Evolutionary conservation across 2,329 filamentous ascomycete genomes (phyloP), one percentile per base, ranked within the genome.

Genomic region (Aspergillus brasiliensis): DNA sequence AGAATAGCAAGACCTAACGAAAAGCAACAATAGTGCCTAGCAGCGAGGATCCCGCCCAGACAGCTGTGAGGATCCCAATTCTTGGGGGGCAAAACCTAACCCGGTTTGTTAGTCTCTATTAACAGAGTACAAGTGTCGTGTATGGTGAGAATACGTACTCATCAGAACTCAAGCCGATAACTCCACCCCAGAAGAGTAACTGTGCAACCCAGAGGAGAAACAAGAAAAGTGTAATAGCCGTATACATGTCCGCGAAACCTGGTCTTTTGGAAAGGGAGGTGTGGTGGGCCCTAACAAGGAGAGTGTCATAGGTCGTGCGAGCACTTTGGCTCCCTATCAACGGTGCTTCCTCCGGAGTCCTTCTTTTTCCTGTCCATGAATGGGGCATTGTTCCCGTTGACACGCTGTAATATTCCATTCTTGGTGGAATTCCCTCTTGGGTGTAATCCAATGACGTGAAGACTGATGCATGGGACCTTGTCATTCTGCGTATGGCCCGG

Each of bases 131-230:
- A 11, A 10, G 42, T 3, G 46, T 25, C 6, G 11, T 2, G 11
- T 11, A 15, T 34, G 31, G 10, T 1, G 4, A 11, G 8, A 37
- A 44, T 44, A 59, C 51, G 4, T 56, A 59, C 51, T 56, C 46
- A 19, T 59, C 51, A 2, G 34, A 46, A 31, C 42, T 51, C 8
- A 59, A 44, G 21, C 57, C 31, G 37, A 59, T 51, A 38, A 46
- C 56, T 23, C 57, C 51, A 37, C n/a, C n/a, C 57, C 57, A 59
- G 21, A 59, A 59, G 31, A 59, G 21, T 46, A 44, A 56, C 23
- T 59, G 57, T 5, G 51, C 44, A 34, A 37, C 10, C 57, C 42
- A 59, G 23, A 59, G 51, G 34, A 59, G 34, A n/a, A 46, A 13
- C n/a, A 59, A 51, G 7, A 7, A 19, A 10, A 37, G 25, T 3